phyloP scores from a whole-genome alignment of 2,329 filamentous ascomycete genomes.

The Fusarium sp. region DNA sequence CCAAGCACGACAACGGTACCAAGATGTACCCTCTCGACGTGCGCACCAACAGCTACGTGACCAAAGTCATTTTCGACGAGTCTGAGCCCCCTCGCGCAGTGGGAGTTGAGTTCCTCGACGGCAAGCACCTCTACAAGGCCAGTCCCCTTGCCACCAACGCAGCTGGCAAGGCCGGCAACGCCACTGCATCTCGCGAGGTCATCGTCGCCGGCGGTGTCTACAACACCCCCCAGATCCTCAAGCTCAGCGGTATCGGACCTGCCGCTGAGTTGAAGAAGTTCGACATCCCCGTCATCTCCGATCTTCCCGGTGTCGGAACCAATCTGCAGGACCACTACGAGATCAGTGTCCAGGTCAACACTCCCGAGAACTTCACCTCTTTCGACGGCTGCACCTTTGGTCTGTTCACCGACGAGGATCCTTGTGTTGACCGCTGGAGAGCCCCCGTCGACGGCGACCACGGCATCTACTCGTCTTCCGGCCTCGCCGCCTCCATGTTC shows the following conservation, averaged over 20 bases:
- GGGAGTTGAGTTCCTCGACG: slow-evolving; percentile 52
- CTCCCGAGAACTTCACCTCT: slow-evolving; percentile 43
- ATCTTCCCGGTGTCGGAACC: slow-evolving; percentile 67
- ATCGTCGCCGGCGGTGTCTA: slow-evolving; percentile 64
- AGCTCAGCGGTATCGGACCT: slow-evolving; percentile 64
- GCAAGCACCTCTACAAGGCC: slow-evolving; percentile 41
- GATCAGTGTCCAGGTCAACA: slow-evolving; percentile 50
- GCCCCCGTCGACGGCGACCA: slow-evolving; percentile 45
- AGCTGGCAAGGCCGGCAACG: slow-evolving; percentile 26
- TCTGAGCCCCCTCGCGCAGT: slow-evolving; percentile 48
- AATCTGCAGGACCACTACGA: slow-evolving; percentile 70
- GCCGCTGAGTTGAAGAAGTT: slow-evolving; percentile 57
- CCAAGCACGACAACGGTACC: slow-evolving; percentile 30
- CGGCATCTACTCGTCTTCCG: slow-evolving; percentile 59
- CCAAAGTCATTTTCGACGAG: slow-evolving; percentile 54
- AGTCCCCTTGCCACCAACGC: slow-evolving; percentile 27
- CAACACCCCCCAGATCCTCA: slow-evolving; percentile 65
- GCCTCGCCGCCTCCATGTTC: slow-evolving; percentile 63
- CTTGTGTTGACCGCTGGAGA: slow-evolving; percentile 55
- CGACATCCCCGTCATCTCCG: slow-evolving; percentile 59
- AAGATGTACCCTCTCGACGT: slow-evolving; percentile 42
- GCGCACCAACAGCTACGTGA: slow-evolving; percentile 49
- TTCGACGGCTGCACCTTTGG: slow-evolving; percentile 52
- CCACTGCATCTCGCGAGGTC: slow-evolving; percentile 57
- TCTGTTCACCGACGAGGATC: slow-evolving; percentile 49